phyloP scores from a whole-genome alignment of 495 filamentous ascomycete species.

The Aspergillus nidulans region DNA sequence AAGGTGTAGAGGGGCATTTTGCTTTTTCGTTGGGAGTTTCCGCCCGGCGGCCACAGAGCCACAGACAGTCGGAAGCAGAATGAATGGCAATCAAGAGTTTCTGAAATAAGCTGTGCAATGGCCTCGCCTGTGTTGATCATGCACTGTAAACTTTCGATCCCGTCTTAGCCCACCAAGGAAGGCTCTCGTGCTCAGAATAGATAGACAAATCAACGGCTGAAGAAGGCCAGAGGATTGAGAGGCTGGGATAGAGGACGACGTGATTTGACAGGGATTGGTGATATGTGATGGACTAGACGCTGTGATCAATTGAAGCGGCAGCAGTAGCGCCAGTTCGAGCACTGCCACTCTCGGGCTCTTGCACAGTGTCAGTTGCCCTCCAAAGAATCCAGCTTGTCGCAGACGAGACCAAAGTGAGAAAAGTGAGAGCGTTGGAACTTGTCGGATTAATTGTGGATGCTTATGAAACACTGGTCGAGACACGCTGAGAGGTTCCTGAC shows the following conservation, averaged over 20 bases:
- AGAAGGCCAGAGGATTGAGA: background rate
- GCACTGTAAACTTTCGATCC: slow-evolving; percentile 23
- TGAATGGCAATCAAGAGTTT: background rate
- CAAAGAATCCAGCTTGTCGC: too few species aligned
- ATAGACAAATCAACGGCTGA: slow-evolving; percentile 12
- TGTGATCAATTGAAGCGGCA: slow-evolving; percentile 13
- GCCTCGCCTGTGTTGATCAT: slow-evolving; percentile 15
- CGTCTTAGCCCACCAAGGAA: slow-evolving; percentile 16
- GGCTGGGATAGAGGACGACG: background rate
- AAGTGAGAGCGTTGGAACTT: too few species aligned
- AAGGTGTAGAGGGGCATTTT: background rate
- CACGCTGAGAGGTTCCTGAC: slow-evolving; percentile 8
- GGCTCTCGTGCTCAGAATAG: background rate
- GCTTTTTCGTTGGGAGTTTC: background rate
- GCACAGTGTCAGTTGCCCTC: background rate
- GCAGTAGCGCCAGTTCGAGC: slow-evolving; percentile 14
- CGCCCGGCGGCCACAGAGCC: background rate
- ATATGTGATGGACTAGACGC: slow-evolving; percentile 8
- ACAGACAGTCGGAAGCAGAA: background rate
- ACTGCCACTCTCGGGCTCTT: slow-evolving; percentile 6
- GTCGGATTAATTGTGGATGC: slow-evolving; percentile 4
- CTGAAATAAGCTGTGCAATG: slow-evolving; percentile 4
- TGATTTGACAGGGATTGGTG: background rate
- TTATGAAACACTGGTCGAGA: slow-evolving; percentile 27
- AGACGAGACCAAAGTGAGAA: too few species aligned